A percentile compares a stretch with the other conserved stretches of the same genome.
Conservation (phyloP, 2,329 filamentous ascomycete genomes). For the Simplicillium sp. region DNA sequence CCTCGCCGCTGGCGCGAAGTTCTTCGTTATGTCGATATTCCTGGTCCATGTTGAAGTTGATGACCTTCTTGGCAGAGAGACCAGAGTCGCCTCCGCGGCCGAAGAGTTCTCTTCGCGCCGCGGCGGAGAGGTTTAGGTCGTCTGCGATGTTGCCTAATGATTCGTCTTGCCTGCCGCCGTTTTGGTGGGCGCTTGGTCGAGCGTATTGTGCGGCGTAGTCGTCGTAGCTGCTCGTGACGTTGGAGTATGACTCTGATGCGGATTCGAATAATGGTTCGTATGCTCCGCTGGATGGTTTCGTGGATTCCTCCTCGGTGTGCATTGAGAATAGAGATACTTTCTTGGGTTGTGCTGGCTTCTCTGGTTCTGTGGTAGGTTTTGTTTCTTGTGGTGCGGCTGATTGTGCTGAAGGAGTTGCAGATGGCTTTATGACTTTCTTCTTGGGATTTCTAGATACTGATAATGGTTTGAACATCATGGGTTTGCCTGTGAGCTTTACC, state of each 20-base stretch:
- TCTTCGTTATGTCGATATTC: slow-evolving; percentile 83
- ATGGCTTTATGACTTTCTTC: slow-evolving; percentile 48
- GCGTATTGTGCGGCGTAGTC: slow-evolving; percentile 19
- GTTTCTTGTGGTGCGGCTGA: slow-evolving; percentile 7
- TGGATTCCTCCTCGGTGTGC: slow-evolving; percentile 27
- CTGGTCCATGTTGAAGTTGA: slow-evolving; percentile 80
- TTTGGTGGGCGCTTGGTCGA: slow-evolving; percentile 20
- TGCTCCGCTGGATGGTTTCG: slow-evolving; percentile 13
- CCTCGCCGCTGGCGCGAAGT: slow-evolving; percentile 59
- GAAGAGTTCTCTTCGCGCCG: slow-evolving; percentile 75
- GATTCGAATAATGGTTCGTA: slow-evolving; percentile 46
- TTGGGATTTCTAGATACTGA: slow-evolving; percentile 70
- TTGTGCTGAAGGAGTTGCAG: slow-evolving; percentile 5
- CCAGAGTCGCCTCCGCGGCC: slow-evolving; percentile 49
- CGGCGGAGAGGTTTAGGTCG: slow-evolving; percentile 68
- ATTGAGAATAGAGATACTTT: slow-evolving; percentile 64
- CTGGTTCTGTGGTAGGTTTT: slow-evolving; percentile 10
- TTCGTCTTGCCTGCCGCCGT: slow-evolving; percentile 24
- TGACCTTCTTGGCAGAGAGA: slow-evolving; percentile 44
- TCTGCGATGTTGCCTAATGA: slow-evolving; percentile 63
- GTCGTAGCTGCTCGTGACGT: slow-evolving; percentile 15
- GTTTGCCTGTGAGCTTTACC: slow-evolving; percentile 64
- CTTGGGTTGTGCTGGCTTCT: slow-evolving; percentile 27
- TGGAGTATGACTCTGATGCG: slow-evolving; percentile 10
- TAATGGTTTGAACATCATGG: slow-evolving; percentile 80